Conservation (phyloP, 257 asterid genomes). For the Fraxinus quadrangulata region DNA sequence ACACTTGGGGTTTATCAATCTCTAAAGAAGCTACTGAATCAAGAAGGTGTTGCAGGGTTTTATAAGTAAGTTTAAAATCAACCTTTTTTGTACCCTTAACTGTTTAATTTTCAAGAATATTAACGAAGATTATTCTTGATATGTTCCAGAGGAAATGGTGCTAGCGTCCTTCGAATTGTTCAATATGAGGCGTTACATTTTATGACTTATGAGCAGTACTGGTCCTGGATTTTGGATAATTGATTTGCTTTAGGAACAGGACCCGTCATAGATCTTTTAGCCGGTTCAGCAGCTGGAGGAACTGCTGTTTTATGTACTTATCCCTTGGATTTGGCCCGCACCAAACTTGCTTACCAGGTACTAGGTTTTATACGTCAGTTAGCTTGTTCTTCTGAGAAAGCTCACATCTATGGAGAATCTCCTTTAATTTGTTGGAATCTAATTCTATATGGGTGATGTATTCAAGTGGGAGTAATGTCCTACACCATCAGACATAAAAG, state of each 20-base stretch:
- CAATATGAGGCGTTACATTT: conserved; percentile 96
- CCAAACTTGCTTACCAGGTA: conserved; percentile 98
- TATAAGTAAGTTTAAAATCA: conserved; percentile 59
- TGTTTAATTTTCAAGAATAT: conserved; percentile 5
- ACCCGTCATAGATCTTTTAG: conserved; percentile 84
- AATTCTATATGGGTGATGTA: no score
- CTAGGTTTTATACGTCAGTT: not conserved
- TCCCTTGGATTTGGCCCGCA: conserved; percentile 94
- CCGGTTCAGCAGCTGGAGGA: conserved; percentile 96
- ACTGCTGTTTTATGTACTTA: conserved; percentile 97
- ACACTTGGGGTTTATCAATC: conserved; percentile 80
- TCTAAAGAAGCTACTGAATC: conserved; percentile 74
- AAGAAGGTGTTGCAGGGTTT: conserved; percentile 83
- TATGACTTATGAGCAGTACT: conserved; percentile 90
- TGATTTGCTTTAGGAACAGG: conserved; percentile 75
- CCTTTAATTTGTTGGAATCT: no score
- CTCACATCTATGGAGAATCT: no score
- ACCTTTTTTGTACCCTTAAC: not conserved
- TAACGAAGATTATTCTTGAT: not conserved
- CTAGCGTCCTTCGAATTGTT: conserved; percentile 86
- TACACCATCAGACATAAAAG: no score
- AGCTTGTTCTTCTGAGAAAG: no score
- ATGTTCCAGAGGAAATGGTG: conserved; percentile 88
- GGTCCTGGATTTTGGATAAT: conserved; percentile 70
- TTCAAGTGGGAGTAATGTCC: no score